phyloP scores from a whole-genome alignment of 805 yeast species.

The Ogataea nitratoaversa region DNA sequence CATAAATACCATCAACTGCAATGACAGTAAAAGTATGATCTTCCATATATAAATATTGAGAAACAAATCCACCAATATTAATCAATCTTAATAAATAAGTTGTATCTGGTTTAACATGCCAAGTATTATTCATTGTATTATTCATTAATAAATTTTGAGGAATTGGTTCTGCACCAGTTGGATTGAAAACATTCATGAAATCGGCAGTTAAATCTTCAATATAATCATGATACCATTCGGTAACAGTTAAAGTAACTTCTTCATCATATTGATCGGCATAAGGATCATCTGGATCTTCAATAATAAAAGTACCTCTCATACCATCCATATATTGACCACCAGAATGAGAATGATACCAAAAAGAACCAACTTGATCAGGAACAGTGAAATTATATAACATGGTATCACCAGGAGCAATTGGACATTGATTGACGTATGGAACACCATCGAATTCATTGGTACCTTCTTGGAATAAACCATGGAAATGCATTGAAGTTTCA shows the following conservation, averaged over 20 bases:
- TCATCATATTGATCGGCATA: conserved; percentile 65
- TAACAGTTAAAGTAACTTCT: conserved; percentile 61
- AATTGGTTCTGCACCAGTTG: conserved; percentile 98
- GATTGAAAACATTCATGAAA: conserved; percentile 75
- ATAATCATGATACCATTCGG: conserved; percentile 85
- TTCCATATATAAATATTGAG: conserved; percentile 85
- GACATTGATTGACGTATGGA: conserved; percentile 83
- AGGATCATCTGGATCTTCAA: conserved; percentile 60
- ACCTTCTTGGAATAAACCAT: conserved; percentile 83
- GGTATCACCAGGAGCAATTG: conserved; percentile 74
- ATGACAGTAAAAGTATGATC: conserved; percentile 83
- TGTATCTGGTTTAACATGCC: conserved; percentile 76
- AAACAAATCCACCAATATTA: conserved; percentile 87
- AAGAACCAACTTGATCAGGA: conserved; percentile 78
- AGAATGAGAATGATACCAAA: conserved; percentile 97
- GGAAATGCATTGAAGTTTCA: conserved; percentile 85
- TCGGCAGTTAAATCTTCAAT: conserved; percentile 45
- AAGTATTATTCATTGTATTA: conserved; percentile 73
- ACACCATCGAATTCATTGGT: conserved; percentile 88
- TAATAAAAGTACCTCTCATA: conserved; percentile 72
- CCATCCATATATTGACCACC: conserved; percentile 93
- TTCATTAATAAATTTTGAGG: conserved; percentile 80
- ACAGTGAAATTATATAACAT: conserved; percentile 83
- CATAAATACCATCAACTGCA: conserved; percentile 89
- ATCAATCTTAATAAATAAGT: conserved; percentile 79